Base-by-base conservation (phyloP, 129 eudicot genomes). In the Kitagawia praeruptora region DNA sequence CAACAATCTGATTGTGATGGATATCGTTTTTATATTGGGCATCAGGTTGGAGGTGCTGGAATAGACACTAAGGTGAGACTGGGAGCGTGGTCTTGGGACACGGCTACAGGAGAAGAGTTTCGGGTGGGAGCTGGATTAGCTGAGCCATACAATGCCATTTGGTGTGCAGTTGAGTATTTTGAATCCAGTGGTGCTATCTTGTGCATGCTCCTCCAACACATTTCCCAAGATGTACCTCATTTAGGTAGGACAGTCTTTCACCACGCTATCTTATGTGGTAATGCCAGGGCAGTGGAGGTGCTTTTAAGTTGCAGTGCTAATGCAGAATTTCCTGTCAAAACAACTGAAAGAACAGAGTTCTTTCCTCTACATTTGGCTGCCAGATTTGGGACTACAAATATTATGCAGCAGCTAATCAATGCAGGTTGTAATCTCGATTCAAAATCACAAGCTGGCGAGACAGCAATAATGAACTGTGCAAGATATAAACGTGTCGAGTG, bases 11-110 rank as follows among this genome's bases (percentile, higher is more conserved):
- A 51, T 25, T 1, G 13, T 74, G 40, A 67, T 31, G 42, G 71
- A 18, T 78, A 74, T 41, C 66, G 53, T 75, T 80, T 76, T 63
- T 47, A 75, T 23, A 51, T 58, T 81, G 75, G 79, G 51, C 58
- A 75, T 40, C 64, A 93, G 98, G 69, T 61, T 61, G 97, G 87
- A 64, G 93, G 96, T 86, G 91, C 86, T 34, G 83, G 83, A 88
- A 82, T 84, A 75, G 88, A 87, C 76, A 77, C 80, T 58, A 81
- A 83, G 84, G 98, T 90, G 61, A 93, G 85, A 67, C 81, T 95
- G 40, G 98, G 98, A 63, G 97, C 97, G 63, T 95, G 98, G 98
- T 92, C 96, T 56, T 95, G 98, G 98, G 98, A 95, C 61, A 82
- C 79, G 47, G 82, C 85, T 27, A 75, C 97, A 40, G 98, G 96